Evolutionary conservation across 2,329 filamentous ascomycete genomes (phyloP).

Genomic region (Arthroderma sp.): DNA sequence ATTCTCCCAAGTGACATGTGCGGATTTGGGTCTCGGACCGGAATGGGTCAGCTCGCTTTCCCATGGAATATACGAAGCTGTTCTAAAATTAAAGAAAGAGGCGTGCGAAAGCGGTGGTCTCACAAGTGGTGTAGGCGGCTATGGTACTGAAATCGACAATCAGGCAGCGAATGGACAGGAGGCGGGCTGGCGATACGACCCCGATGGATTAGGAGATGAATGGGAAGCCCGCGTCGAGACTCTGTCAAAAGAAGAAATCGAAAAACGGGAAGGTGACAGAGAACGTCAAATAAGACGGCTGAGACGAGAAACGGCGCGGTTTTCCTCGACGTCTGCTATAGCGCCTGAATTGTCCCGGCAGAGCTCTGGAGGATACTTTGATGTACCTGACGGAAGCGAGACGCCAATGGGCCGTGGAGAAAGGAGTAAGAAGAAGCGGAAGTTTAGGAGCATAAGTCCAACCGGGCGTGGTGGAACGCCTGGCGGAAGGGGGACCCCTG

Average conservation of each 20-base stretch:
- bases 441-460: conserved; percentile 80
- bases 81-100: conserved; percentile 86
- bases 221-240: conserved; percentile 75
- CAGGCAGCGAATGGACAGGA: conserved; percentile 71
- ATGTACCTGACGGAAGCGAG: conserved; percentile 43
- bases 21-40: conserved; percentile 73
- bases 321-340: conserved; percentile 76
- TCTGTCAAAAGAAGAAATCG: conserved; percentile 89
- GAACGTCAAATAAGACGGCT: conserved; percentile 80
- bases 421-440: conserved; percentile 85
- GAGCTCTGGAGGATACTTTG: conserved; percentile 45
- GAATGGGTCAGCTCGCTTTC: conserved; percentile 94
- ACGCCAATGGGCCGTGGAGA: conserved; percentile 86
- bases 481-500: conserved; percentile 66
- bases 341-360: conserved; percentile 56
- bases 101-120: conserved; percentile 84
- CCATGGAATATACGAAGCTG: conserved; percentile 93
- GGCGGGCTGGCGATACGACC: conserved; percentile 91
- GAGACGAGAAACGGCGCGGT: conserved; percentile 79
- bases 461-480: conserved; percentile 56
- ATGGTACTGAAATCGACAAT: conserved; percentile 65
- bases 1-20: conserved; percentile 85
- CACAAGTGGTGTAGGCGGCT: conserved; percentile 57
- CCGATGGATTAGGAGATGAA: conserved; percentile 70
- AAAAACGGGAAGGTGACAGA: conserved; percentile 87